Evolutionary conservation across 1,284 basidiomycete genomes (phyloP).

Genomic region (Pseudozyma tsukubaensis): DNA sequence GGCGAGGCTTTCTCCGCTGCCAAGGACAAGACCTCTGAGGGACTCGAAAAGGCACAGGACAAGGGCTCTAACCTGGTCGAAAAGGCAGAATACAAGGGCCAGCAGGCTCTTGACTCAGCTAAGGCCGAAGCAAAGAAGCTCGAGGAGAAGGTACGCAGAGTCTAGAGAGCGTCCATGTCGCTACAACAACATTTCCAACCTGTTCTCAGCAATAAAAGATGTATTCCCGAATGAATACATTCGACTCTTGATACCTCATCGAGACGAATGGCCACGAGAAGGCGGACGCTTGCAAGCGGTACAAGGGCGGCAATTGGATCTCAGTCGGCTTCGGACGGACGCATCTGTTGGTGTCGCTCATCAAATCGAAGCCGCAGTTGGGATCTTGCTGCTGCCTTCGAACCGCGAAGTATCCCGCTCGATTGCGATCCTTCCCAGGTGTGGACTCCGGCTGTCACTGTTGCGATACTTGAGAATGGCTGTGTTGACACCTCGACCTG

Average conservation of each 20-base stretch:
- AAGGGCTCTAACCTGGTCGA: conserved; percentile 35
- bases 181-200: neutral
- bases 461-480: conserved; percentile 13
- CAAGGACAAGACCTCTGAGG: conserved; percentile 46
- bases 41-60: conserved; percentile 50
- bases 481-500: conserved; percentile 25
- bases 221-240: neutral
- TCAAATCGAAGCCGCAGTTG: no score
- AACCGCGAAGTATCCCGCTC: neutral
- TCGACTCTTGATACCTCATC: neutral
- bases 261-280: no score
- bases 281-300: no score
- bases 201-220: neutral
- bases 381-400: neutral
- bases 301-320: no score
- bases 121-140: conserved; percentile 52
- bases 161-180: conserved; percentile 27
- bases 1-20: conserved; percentile 62
- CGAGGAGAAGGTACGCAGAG: conserved; percentile 64
- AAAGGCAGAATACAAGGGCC: conserved; percentile 46
- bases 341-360: no score
- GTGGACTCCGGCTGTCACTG: neutral
- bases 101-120: conserved; percentile 57
- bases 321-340: no score
- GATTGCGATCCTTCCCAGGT: neutral